Base-by-base conservation (phyloP, 2,329 filamentous ascomycete genomes). In the Colletotrichum simmondsii region DNA sequence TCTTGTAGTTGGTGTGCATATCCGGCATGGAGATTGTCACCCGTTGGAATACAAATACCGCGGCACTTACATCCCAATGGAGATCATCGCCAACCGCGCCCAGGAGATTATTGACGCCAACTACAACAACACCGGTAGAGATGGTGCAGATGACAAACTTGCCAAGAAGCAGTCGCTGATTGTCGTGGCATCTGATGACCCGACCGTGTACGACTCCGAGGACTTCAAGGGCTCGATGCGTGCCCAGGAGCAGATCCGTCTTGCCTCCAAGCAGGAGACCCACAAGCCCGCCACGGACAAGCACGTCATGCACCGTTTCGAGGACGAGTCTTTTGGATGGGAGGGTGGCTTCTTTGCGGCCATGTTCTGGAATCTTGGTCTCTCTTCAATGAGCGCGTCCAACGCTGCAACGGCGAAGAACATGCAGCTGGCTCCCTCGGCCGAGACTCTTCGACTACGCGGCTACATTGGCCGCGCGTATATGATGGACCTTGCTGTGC, bases 291-390 rank as follows among this genome's bases (percentile, higher is more conserved):
- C 80, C 56, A 79, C 82, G 3, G 83, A 90, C 73, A 82, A 83
- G 28, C 83, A 84, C 12, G 84, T 88, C 7, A 90, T 93, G 79
- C 87, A 88, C 75, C 90, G 89, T 76, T 94, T 93, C 79, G 88
- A 93, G 46, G 93, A 95, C 72, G 92, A 95, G 79, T 89, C 92
- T 1, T 91, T 94, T 53, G 95, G 94, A 35, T 97, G 94, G 94
- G 94, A 97, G 80, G 94, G 95, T 22, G 95, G 95, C 1, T 97
- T 97, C 85, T 97, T 93, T 82, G 88, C 89, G 16, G 89, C 91
- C 77, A 92, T 97, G 83, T 97, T 97, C 82, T 95, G 93, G 90
- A 92, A 91, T 63, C 85, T 97, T 1, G 95, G 93, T 4, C 80
- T 83, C n/a, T 79, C 83, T 58, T 81, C 82, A 6, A 66, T 75